These are phyloP conservation scores for Acanthamoeba rhysodes DNA, from an alignment of 208 protist genomes.

Conservation along the genomic window DNA sequence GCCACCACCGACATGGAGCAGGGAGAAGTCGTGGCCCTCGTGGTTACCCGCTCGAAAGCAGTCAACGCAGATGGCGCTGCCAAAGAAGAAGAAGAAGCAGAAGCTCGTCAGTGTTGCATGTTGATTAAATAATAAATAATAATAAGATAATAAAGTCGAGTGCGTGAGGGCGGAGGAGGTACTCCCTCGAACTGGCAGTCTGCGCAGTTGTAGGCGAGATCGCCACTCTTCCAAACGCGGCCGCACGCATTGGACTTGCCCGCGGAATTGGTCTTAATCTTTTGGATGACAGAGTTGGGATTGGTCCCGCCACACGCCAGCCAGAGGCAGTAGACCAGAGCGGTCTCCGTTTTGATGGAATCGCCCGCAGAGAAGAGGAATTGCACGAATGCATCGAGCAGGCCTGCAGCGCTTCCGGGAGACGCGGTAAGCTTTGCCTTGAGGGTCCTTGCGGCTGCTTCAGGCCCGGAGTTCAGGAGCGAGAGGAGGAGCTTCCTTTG, in stretches of 20 bases:
- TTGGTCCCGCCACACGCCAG: conserved; percentile 26
- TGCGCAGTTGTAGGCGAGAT: conserved; percentile 67
- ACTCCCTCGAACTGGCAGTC: conserved; percentile 65
- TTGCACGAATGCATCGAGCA: conserved; percentile 9
- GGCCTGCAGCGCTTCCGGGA: not conserved
- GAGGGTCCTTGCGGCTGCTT: conserved; percentile 45
- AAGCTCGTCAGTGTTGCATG: not conserved
- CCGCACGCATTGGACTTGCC: conserved; percentile 68
- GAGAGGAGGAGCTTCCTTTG: not conserved
- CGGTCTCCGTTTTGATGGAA: conserved; percentile 34
- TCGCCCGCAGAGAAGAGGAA: conserved; percentile 2
- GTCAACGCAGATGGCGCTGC: conserved; percentile 66
- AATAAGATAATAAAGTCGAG: not conserved
- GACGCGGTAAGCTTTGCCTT: conserved; percentile 49
- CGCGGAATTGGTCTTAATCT: conserved; percentile 60
- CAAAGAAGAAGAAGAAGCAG: not conserved
- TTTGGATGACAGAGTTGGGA: conserved; percentile 35
- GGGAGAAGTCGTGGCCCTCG: conserved; percentile 41
- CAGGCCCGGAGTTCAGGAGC: not conserved
- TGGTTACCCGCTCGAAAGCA: conserved; percentile 63
- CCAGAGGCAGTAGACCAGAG: conserved; percentile 58
- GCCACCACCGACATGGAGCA: conserved; percentile 10
- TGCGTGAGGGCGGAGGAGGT: not conserved
- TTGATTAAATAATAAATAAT: not conserved
- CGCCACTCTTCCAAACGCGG: conserved; percentile 53